phyloP scores from a whole-genome alignment of 306 rosid genomes.

The Sophora flavescens region DNA sequence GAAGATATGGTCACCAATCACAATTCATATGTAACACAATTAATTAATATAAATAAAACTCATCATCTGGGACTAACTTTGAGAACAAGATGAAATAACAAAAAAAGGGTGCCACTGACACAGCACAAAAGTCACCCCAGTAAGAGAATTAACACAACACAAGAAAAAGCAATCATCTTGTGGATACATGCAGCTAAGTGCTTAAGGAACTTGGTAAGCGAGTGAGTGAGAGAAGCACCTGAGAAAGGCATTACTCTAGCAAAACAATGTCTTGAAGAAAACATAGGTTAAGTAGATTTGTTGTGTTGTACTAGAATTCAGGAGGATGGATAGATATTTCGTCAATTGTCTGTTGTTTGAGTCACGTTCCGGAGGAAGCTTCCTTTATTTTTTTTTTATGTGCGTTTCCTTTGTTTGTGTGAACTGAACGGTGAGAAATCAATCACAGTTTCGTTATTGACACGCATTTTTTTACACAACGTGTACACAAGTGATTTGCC shows the following conservation, averaged over 20 bases:
- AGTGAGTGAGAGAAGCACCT: background rate
- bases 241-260: too few species aligned
- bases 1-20: conserved; percentile 26
- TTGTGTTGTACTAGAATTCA: background rate
- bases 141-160: background rate
- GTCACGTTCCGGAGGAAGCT: conserved; percentile 52
- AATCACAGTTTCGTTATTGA: too few species aligned
- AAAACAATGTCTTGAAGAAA: conserved; percentile 17
- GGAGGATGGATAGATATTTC: conserved; percentile 13
- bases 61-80: background rate
- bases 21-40: background rate
- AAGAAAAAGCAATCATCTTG: background rate
- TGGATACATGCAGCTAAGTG: background rate
- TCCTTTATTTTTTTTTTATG: conserved; percentile 32
- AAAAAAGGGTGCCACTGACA: conserved; percentile 9
- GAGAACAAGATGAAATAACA: conserved; percentile 4
- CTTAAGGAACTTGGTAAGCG: background rate
- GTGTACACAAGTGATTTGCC: too few species aligned
- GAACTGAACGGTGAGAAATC: background rate
- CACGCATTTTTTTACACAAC: too few species aligned
- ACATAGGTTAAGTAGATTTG: conserved; percentile 2
- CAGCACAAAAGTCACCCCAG: background rate
- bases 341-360: conserved; percentile 20
- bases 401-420: conserved; percentile 22
- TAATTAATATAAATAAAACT: background rate